Evolutionary conservation across 2,329 filamentous ascomycete species (phyloP), one percentile per base, ranked within the genome.

Genomic region (Sphaerulina musiva): DNA sequence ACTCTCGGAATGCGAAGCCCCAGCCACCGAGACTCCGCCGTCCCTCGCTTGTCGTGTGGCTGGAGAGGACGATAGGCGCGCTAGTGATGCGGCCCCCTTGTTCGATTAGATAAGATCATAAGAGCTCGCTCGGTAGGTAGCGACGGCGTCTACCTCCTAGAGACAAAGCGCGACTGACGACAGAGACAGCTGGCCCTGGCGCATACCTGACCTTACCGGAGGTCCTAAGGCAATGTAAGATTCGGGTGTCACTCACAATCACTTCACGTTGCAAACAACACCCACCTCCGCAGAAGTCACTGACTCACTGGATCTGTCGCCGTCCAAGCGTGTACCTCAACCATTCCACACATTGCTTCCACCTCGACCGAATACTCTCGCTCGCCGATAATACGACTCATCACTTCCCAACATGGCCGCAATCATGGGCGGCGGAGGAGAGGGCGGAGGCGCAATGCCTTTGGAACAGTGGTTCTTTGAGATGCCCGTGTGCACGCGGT

Each of bases 381-480:
- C 10, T n/a, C 48, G 14, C 14, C 41, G 43, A 44, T 31, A 17
- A 31, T 40, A 23, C 32, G 8, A 23, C 40, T 31, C 17, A 29
- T 20, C 31, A 10, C n/a, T n/a, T 17, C 39, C 29, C 57, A 54
- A 38, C 58, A 77, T 78, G 75, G 75, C 76, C 45, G 74, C 74
- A 39, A 71, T 73, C 60, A 61, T 74, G 48, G 71, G 73, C 45
- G 68, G 61, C 32, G 68, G 61, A 29, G 73, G 69, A 58, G 73
- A 73, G 54, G 72, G 69, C 56, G 65, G 75, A 54, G 75, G 77
- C 53, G 79, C 81, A 59, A 78, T 95, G 67, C 93, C 92, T 41
- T 80, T 98, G 6, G 93, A 97, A 73, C 86, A 92, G 63, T 98
- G 93, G 93, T 97, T 96, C 73, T 96, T 89, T 80, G 93, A 98